These are phyloP conservation scores for Pseudoturritis turrita DNA, from an alignment of 345 rosid species.

Conservation along the genomic window DNA sequence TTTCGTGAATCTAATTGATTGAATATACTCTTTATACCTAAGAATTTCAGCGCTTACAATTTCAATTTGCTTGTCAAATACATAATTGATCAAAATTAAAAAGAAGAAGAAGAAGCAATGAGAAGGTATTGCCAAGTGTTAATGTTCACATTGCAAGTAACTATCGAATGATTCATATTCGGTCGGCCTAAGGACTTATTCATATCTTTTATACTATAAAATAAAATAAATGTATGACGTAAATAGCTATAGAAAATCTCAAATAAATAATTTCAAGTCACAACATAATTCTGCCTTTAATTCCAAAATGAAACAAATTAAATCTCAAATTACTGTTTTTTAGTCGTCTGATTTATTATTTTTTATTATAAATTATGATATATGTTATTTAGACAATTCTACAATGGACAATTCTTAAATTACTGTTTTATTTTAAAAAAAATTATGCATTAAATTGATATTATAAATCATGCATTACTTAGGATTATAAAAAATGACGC, in stretches of 20 bases:
- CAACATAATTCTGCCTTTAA: no score
- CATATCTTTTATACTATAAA: background rate
- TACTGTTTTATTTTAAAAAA: no score
- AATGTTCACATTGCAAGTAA: background rate
- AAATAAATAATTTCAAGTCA: no score
- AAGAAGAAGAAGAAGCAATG: no score
- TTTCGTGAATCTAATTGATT: conserved; percentile 2
- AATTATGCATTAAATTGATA: no score
- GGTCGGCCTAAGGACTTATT: background rate
- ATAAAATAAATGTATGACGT: background rate
- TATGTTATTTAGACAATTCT: no score
- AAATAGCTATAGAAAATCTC: background rate
- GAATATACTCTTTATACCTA: background rate
- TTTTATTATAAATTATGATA: no score
- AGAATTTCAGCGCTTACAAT: conserved; percentile 3
- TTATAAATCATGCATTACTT: no score
- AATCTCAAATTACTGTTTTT: no score
- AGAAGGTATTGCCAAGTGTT: conserved; percentile 1
- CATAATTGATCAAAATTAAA: background rate
- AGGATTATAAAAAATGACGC: no score
- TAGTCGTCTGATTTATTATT: no score
- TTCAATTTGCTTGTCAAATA: conserved; percentile 1
- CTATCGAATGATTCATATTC: background rate
- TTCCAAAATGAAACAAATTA: background rate
- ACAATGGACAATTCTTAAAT: no score